Evolutionary conservation across 768 basidiomycete species (phyloP).

Genomic region (Tulasnella sp.): DNA sequence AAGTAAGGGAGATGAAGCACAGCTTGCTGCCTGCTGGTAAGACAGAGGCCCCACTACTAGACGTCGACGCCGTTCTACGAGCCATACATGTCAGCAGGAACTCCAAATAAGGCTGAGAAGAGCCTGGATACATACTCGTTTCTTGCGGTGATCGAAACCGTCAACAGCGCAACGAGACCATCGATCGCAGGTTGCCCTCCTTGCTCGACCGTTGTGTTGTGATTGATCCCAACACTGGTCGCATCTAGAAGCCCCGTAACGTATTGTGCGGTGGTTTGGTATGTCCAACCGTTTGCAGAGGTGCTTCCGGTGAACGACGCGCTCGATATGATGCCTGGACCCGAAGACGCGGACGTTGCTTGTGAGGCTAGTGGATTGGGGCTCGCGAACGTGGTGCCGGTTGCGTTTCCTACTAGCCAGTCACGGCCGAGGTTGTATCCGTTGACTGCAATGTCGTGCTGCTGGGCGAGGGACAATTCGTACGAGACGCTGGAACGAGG

Average conservation of each 20-base stretch:
- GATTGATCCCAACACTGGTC: constrained; percentile 58
- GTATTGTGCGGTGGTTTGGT: constrained; percentile 59
- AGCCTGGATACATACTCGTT: not conserved
- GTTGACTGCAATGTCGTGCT: constrained; percentile 61
- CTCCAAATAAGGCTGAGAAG: not conserved
- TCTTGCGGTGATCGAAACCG: constrained; percentile 29
- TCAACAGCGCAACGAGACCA: constrained; percentile 70
- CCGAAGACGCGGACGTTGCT: not conserved
- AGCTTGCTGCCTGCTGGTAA: not conserved
- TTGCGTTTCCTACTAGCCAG: constrained; percentile 73
- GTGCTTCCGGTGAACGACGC: constrained; percentile 37
- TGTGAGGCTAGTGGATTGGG: not conserved
- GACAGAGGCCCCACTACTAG: not conserved
- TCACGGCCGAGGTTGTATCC: constrained; percentile 53
- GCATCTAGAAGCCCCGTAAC: constrained; percentile 60
- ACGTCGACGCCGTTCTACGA: not conserved
- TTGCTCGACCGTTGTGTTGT: constrained; percentile 42
- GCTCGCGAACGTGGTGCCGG: constrained; percentile 29
- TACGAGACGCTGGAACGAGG: constrained; percentile 36
- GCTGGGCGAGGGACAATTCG: constrained; percentile 47
- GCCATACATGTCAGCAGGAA: not conserved
- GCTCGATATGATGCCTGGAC: not conserved
- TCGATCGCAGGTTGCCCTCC: constrained; percentile 51
- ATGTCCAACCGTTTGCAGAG: constrained; percentile 55
- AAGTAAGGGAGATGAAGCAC: not conserved